These are phyloP conservation scores for Danielia reshetovae DNA, from an alignment of 805 yeast genomes.

Conservation along the genomic window DNA sequence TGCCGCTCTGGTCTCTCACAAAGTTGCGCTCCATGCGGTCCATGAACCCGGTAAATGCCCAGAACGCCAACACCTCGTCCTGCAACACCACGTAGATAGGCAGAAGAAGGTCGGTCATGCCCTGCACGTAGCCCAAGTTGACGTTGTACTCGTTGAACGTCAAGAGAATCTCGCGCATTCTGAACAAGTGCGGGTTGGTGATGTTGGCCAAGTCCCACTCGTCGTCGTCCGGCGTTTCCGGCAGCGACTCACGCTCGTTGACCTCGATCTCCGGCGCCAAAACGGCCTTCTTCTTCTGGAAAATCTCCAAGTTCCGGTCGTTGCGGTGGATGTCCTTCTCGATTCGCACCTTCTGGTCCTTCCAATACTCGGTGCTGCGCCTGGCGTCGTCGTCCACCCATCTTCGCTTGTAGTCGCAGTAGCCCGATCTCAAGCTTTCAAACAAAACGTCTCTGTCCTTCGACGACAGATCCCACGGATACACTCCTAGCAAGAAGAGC, in stretches of 20 bases:
- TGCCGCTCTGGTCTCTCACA: slow-evolving; percentile 87
- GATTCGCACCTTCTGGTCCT: slow-evolving; percentile 83
- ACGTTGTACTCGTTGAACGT: slow-evolving; percentile 83
- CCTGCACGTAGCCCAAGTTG: slow-evolving; percentile 93
- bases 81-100: slow-evolving; percentile 66
- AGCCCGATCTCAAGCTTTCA: slow-evolving; percentile 55
- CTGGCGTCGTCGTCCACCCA: slow-evolving; percentile 60
- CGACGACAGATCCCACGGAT: slow-evolving; percentile 80
- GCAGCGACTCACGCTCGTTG: slow-evolving; percentile 22
- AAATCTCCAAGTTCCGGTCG: slow-evolving; percentile 72
- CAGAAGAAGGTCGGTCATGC: slow-evolving; percentile 91
- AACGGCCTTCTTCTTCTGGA: slow-evolving; percentile 38
- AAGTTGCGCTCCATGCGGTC: slow-evolving; percentile 94
- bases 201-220: slow-evolving; percentile 63
- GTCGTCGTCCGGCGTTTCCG: slow-evolving; percentile 35
- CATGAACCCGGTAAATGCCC: slow-evolving; percentile 88
- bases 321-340: slow-evolving; percentile 93
- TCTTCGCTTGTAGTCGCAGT: slow-evolving; percentile 60
- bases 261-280: background rate
- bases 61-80: slow-evolving; percentile 79
- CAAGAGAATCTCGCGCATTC: slow-evolving; percentile 70
- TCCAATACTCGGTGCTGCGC: slow-evolving; percentile 63
- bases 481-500: slow-evolving; percentile 79
- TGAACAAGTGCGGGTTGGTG: slow-evolving; percentile 68
- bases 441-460: slow-evolving; percentile 62